These are phyloP conservation scores for Sphaerulina populicola DNA, from an alignment of 2,329 filamentous ascomycete genomes.

Conservation along the genomic window DNA sequence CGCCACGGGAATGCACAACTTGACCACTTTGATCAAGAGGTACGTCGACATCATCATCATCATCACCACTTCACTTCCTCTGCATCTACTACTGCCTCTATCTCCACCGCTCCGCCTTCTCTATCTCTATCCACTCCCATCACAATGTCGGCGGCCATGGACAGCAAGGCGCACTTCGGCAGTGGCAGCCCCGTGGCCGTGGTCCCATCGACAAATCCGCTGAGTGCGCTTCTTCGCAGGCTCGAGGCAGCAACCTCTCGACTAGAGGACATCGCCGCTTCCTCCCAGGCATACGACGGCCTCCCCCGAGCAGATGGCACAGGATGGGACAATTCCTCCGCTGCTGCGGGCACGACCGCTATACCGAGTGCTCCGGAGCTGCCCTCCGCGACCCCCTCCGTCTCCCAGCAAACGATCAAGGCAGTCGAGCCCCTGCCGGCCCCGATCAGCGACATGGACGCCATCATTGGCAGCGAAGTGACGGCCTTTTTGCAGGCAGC, in stretches of 20 bases:
- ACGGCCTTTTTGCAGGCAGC: constrained; percentile 71
- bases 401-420: constrained; percentile 27
- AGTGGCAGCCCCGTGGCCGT: constrained; percentile 14
- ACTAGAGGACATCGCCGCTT: constrained; percentile 88
- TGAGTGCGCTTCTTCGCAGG: constrained; percentile 52
- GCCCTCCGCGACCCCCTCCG: constrained; percentile 17
- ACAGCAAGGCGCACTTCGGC: constrained; percentile 16
- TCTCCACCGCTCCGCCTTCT: constrained; percentile 1
- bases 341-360: constrained; percentile 14
- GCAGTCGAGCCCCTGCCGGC: constrained; percentile 52
- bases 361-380: constrained; percentile 32
- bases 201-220: constrained; percentile 34
- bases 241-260: constrained; percentile 94
- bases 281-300: constrained; percentile 50
- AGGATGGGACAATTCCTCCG: neutral
- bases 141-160: constrained; percentile 7
- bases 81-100: neutral
- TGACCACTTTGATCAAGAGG: constrained; percentile 97
- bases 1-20: constrained; percentile 71
- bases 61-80: no score
- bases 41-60: constrained; percentile 34
- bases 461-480: constrained; percentile 64
- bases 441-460: constrained; percentile 80
- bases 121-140: neutral
- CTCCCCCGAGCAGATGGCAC: constrained; percentile 11